Conservation (phyloP, 805 yeast species). For the Zygosaccharomyces siamensis region DNA sequence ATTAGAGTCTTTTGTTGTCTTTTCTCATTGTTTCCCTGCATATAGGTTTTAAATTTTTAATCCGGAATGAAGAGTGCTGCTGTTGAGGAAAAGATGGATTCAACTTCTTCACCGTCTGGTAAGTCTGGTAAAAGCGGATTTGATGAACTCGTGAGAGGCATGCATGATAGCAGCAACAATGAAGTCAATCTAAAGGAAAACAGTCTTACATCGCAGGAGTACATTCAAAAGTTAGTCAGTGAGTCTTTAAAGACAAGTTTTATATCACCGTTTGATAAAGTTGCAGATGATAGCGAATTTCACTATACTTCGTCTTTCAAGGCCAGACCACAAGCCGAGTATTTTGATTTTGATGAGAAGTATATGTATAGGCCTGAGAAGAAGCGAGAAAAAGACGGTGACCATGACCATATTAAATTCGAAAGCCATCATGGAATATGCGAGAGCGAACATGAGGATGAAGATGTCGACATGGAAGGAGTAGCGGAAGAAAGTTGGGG, state of each 20-base stretch:
- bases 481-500: slow-evolving; percentile 3
- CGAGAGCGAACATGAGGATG: slow-evolving; percentile 1
- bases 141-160: slow-evolving; percentile 2
- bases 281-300: slow-evolving; percentile 13
- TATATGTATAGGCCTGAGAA: slow-evolving; percentile 10
- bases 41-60: no score
- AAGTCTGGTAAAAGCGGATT: not conserved
- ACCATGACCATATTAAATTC: not conserved
- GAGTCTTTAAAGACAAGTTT: slow-evolving; percentile 1
- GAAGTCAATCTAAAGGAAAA: not conserved
- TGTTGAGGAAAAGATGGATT: slow-evolving; percentile 2
- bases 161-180: not conserved
- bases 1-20: no score
- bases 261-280: slow-evolving; percentile 9
- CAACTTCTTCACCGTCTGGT: slow-evolving; percentile 1
- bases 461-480: slow-evolving; percentile 1
- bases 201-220: not conserved
- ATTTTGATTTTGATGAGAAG: slow-evolving; percentile 25
- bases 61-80: not conserved
- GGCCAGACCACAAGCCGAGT: slow-evolving; percentile 27
- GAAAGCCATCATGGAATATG: not conserved
- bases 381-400: not conserved
- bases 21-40: no score
- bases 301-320: slow-evolving; percentile 23
- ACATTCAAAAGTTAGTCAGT: slow-evolving; percentile 1